Evolutionary conservation across 2,329 filamentous ascomycete genomes (phyloP), one percentile per base, ranked within the genome.

Genomic region (Pleomassaria siparia): DNA sequence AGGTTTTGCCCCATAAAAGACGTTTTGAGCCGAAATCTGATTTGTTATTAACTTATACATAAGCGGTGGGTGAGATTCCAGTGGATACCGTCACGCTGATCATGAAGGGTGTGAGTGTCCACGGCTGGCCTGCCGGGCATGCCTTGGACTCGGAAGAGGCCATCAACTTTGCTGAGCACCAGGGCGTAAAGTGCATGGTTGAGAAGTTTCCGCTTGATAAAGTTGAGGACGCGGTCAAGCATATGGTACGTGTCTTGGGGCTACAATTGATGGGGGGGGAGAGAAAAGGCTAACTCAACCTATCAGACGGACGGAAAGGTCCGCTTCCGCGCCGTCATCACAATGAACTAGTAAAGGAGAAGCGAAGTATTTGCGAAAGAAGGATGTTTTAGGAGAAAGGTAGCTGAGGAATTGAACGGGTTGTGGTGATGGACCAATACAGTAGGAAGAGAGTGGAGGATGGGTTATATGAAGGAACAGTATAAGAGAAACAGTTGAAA

Each of bases 71-170:
- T 0, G 74, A 76, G 1, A 60, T 78, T 21, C 65, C 71, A 0
- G 52, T 78, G 26, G 63, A 77, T 50, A 75, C 72, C 33, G 70
- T 68, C 11, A 45, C 63, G 2, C 62, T 80, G 71, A 70, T 81
- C 41, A 11, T 55, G n/a, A 73, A 76, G 24, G 80, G 75, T 2
- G 50, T 74, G 16, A 76, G 70, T 1, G 73, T 82, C 3, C 72
- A 74, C 32, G 76, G 74, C 10, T 82, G 80, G 80, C 79, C 79
- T 0, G 71, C 69, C 10, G 79, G 80, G 4, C 78, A 81, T 51
- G 74, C 76, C 2, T 63, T 75, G 12, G 80, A 82, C 53, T 69
- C 64, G 7, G 78, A 81, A 55, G 79, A 82, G 50, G 74, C 78
- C 2, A 79, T 81, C 48, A 67, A 64, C 3, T 79, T 81, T 58